These are phyloP conservation scores for Groenewaldozyma salmanticensis DNA, from an alignment of 805 yeast species.

Conservation along the genomic window DNA sequence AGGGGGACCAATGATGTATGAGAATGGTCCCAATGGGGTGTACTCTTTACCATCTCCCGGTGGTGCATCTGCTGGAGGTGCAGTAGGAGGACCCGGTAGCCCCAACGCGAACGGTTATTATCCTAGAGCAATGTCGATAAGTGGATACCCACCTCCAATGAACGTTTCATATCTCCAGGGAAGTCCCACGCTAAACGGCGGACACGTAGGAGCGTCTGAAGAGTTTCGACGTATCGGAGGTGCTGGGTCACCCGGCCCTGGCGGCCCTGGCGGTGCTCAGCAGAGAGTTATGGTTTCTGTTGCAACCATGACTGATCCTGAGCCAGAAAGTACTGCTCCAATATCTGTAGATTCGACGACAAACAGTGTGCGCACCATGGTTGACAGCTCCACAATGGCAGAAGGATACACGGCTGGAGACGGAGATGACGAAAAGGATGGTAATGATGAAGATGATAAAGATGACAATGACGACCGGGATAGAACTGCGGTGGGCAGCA, in stretches of 20 bases:
- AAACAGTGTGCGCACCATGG: conserved; percentile 2
- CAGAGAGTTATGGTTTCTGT: conserved; percentile 10
- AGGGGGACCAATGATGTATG: too few relatives aligned
- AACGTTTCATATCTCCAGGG: neutral
- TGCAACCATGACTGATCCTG: conserved; percentile 15
- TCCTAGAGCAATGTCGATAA: conserved; percentile 3
- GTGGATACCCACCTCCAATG: conserved; percentile 5
- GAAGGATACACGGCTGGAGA: neutral
- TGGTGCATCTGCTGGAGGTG: conserved; percentile 4
- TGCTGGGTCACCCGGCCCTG: neutral
- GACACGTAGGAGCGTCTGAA: neutral
- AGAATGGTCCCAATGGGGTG: too few relatives aligned
- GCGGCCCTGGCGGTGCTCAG: neutral
- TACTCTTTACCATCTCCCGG: conserved; percentile 7
- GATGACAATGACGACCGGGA: neutral
- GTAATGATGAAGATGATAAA: neutral
- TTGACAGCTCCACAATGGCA: conserved; percentile 20
- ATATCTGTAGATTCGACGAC: conserved; percentile 1
- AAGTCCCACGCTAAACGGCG: too few relatives aligned
- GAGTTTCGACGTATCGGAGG: neutral
- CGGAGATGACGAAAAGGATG: neutral
- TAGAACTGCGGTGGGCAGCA: neutral
- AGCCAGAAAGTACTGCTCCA: neutral
- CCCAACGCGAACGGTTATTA: too few relatives aligned
- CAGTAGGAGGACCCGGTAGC: neutral